phyloP scores from a whole-genome alignment of 2,329 filamentous ascomycete genomes.

The Curvularia sp. region DNA sequence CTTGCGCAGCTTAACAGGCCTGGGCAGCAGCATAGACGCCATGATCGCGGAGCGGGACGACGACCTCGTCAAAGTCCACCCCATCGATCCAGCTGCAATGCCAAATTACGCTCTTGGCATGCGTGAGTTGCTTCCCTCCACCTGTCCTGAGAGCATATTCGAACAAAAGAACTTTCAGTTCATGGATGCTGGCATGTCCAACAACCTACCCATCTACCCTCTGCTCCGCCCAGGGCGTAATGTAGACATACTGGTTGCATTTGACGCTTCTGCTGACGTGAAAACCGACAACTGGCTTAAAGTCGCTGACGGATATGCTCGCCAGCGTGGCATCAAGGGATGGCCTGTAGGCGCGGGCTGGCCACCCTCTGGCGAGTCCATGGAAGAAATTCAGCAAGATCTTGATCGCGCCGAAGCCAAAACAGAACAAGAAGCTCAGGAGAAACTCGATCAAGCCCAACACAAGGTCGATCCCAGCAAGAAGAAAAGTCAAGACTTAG shows the following conservation, averaged over 20 bases:
- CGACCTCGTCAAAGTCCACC: conserved; percentile 89
- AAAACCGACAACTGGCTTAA: conserved; percentile 96
- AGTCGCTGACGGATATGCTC: conserved; percentile 90
- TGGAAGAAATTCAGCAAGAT: conserved; percentile 67
- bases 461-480: conserved; percentile 22
- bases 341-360: conserved; percentile 97
- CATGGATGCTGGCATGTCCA: conserved; percentile 99
- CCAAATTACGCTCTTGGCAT: conserved; percentile 90
- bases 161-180: conserved; percentile 67
- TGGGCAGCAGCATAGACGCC: conserved; percentile 74
- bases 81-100: conserved; percentile 87
- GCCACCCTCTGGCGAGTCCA: conserved; percentile 70
- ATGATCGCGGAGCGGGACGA: conserved; percentile 83
- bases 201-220: conserved; percentile 96
- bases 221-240: conserved; percentile 85
- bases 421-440: conserved; percentile 65
- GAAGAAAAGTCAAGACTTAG: conserved; percentile 62
- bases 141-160: conserved; percentile 79
- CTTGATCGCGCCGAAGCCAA: conserved; percentile 72
- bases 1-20: conserved; percentile 75
- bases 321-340: conserved; percentile 86
- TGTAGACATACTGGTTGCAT: conserved; percentile 88
- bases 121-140: conserved; percentile 74
- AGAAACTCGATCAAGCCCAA: conserved; percentile 68
- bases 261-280: conserved; percentile 93